Evolutionary conservation across 1,284 basidiomycete genomes (phyloP).

Genomic region (Phenoliferia sp.): DNA sequence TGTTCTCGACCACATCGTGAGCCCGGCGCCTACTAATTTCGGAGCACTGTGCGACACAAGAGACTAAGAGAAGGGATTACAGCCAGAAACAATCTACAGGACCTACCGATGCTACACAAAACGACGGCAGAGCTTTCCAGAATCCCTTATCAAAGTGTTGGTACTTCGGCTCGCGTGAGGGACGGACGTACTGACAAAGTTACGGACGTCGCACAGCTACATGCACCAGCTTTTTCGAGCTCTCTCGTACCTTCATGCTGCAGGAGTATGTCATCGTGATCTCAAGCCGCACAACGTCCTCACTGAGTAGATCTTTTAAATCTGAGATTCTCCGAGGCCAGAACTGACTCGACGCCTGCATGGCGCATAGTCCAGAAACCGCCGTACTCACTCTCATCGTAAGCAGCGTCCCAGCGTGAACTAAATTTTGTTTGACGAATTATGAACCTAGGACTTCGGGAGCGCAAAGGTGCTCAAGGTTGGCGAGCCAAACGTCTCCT

Average conservation of each 20-base stretch:
- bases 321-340: not conserved
- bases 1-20: slow-evolving; percentile 73
- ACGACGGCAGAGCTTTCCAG: slow-evolving; percentile 97
- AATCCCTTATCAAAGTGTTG: slow-evolving; percentile 82
- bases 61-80: not conserved
- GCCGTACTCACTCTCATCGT: slow-evolving; percentile 53
- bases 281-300: slow-evolving; percentile 83
- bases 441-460: slow-evolving; percentile 77
- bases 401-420: not conserved
- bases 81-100: slow-evolving; percentile 94
- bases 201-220: not conserved
- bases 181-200: not conserved
- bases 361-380: slow-evolving; percentile 60
- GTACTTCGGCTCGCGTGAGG: not conserved
- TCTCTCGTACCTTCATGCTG: slow-evolving; percentile 93
- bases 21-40: not conserved
- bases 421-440: no score
- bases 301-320: slow-evolving; percentile 3
- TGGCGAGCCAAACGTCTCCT: slow-evolving; percentile 97
- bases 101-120: slow-evolving; percentile 64
- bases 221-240: slow-evolving; percentile 74
- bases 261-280: slow-evolving; percentile 72
- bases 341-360: not conserved
- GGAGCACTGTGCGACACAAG: not conserved
- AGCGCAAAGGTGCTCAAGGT: slow-evolving; percentile 96